Percentiles rank a stretch among this genome's conserved stretches.
phyloP scores from a whole-genome alignment of 345 rosid species.

The Rhizophora mangle region DNA sequence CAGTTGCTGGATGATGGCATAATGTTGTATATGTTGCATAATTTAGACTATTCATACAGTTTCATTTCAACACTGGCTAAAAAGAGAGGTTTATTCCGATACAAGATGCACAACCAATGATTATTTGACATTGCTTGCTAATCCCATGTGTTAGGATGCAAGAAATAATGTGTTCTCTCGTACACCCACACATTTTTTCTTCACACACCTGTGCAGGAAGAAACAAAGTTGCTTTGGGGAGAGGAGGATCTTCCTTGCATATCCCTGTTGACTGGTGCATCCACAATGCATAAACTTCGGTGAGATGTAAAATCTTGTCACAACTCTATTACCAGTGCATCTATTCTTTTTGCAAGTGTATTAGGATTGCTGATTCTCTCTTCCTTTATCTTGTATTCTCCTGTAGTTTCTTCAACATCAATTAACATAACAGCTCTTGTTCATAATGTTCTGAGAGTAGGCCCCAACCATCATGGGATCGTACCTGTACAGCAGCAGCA shows the following conservation, averaged over 20 bases:
- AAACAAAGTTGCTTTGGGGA: conserved; percentile 66
- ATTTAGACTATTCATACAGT: no score
- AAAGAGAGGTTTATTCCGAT: not conserved
- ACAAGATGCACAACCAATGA: not conserved
- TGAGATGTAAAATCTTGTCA: conserved; percentile 24
- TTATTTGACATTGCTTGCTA: not conserved
- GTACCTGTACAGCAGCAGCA: conserved; percentile 94
- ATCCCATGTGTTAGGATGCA: not conserved
- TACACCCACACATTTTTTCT: not conserved
- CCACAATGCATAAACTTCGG: conserved; percentile 96
- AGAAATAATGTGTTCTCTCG: not conserved
- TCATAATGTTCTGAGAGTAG: conserved; percentile 33
- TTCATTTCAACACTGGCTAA: no score
- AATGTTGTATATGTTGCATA: no score
- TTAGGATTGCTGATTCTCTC: not conserved
- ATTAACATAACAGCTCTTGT: not conserved
- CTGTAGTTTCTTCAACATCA: not conserved
- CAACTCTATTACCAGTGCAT: not conserved
- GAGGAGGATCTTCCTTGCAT: conserved; percentile 71
- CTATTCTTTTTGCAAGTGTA: not conserved
- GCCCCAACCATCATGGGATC: conserved; percentile 98
- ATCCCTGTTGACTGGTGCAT: conserved; percentile 70
- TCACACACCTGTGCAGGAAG: conserved; percentile 44
- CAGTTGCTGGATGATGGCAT: no score
- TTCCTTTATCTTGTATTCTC: not conserved